Percentiles rank a stretch among this genome's conserved stretches.
phyloP scores from a whole-genome alignment of 2,329 filamentous ascomycete species.

The Cladobotryum protrusum region DNA sequence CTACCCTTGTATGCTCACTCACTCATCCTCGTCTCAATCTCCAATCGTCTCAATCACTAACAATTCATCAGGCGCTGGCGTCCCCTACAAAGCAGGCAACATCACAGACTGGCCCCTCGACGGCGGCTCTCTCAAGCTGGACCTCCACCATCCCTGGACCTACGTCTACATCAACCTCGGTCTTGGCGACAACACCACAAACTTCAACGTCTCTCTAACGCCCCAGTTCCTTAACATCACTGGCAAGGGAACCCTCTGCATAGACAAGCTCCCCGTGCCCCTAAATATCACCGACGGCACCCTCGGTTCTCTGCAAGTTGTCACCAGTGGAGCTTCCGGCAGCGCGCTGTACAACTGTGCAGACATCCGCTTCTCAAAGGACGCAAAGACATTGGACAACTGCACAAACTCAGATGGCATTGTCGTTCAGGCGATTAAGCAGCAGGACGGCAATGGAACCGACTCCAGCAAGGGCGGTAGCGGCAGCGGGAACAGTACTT shows the following conservation, averaged over 20 bases:
- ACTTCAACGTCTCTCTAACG: constrained; percentile 64
- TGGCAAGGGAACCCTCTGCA: constrained; percentile 59
- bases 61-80: constrained; percentile 38
- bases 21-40: background rate
- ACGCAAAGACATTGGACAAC: constrained; percentile 38
- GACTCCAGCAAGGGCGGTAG: background rate
- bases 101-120: constrained; percentile 48
- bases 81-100: constrained; percentile 38
- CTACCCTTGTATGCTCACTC: constrained; percentile 42
- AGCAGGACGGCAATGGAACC: constrained; percentile 17
- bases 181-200: constrained; percentile 44
- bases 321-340: constrained; percentile 53
- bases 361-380: constrained; percentile 60
- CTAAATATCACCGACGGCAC: constrained; percentile 52
- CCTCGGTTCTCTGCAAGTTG: constrained; percentile 62
- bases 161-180: constrained; percentile 51
- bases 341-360: constrained; percentile 69
- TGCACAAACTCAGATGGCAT: constrained; percentile 36
- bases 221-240: constrained; percentile 52
- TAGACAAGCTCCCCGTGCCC: constrained; percentile 53
- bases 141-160: constrained; percentile 46
- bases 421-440: constrained; percentile 27
- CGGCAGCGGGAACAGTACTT: constrained; percentile 14
- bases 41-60: background rate
- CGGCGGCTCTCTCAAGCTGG: constrained; percentile 42